Conservation (phyloP, 2,329 filamentous ascomycete genomes). For the Sclerotinia spermophila region DNA sequence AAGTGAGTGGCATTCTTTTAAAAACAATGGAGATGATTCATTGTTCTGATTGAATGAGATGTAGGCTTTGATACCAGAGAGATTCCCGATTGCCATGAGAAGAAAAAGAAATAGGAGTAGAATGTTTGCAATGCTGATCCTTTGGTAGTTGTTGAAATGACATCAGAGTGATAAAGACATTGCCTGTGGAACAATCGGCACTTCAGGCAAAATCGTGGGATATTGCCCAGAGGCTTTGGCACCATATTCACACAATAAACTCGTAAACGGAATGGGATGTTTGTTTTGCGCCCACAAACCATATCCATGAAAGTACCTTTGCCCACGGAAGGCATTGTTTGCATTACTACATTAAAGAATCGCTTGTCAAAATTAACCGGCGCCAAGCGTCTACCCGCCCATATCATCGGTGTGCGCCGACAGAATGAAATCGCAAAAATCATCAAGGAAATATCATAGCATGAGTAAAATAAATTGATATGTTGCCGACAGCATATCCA, state of each 20-base stretch:
- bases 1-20: background rate
- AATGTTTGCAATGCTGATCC: background rate
- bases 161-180: background rate
- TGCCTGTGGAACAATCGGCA: background rate
- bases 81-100: background rate
- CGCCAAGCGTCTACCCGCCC: slow-evolving; percentile 5
- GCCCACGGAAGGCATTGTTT: background rate
- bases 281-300: background rate
- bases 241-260: background rate
- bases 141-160: background rate
- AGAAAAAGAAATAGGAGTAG: background rate
- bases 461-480: background rate
- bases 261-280: background rate
- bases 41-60: background rate
- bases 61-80: background rate
- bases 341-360: background rate
- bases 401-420: background rate
- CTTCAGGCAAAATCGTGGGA: background rate
- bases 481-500: background rate
- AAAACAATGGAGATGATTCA: background rate
- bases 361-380: background rate
- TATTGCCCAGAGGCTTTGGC: background rate
- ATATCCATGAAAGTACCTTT: background rate
- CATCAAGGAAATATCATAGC: background rate
- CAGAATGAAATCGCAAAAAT: slow-evolving; percentile 7